Percentiles rank a stretch among this genome's conserved stretches.
These are phyloP conservation scores for Jasminum sambac DNA, from an alignment of 257 asterid genomes.

Conservation along the genomic window DNA sequence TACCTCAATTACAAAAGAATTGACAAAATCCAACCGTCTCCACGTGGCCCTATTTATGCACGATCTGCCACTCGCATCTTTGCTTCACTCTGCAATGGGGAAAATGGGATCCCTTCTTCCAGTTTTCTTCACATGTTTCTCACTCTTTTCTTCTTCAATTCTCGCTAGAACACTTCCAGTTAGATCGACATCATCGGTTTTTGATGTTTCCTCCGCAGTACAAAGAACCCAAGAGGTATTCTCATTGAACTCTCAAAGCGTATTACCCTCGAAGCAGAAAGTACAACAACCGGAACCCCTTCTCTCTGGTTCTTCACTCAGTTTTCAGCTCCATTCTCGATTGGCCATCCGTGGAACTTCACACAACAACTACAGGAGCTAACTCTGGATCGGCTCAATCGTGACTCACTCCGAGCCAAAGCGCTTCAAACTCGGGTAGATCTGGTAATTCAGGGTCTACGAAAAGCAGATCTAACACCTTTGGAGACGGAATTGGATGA, in stretches of 20 bases:
- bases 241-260: constrained; percentile 27
- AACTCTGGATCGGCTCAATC: constrained; percentile 59
- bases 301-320: constrained; percentile 33
- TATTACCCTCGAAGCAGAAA: constrained; percentile 36
- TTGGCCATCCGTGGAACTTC: constrained; percentile 46
- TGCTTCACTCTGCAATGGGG: constrained; percentile 34
- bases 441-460: constrained; percentile 57
- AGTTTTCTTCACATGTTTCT: constrained; percentile 27
- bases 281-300: constrained; percentile 35
- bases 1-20: constrained; percentile 24
- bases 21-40: constrained; percentile 26
- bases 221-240: constrained; percentile 49
- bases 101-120: constrained; percentile 9
- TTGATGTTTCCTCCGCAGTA: constrained; percentile 52
- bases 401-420: constrained; percentile 73
- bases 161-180: constrained; percentile 46
- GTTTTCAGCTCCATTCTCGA: constrained; percentile 67
- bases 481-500: constrained; percentile 46
- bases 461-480: constrained; percentile 68
- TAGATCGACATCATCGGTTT: constrained; percentile 32
- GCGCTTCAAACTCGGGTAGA: constrained; percentile 73
- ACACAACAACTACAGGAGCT: constrained; percentile 55
- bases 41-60: constrained; percentile 33
- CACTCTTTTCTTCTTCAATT: constrained; percentile 32
- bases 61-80: not conserved